phyloP scores from a whole-genome alignment of 2,329 filamentous ascomycete species.

The Exophiala oligosperma region DNA sequence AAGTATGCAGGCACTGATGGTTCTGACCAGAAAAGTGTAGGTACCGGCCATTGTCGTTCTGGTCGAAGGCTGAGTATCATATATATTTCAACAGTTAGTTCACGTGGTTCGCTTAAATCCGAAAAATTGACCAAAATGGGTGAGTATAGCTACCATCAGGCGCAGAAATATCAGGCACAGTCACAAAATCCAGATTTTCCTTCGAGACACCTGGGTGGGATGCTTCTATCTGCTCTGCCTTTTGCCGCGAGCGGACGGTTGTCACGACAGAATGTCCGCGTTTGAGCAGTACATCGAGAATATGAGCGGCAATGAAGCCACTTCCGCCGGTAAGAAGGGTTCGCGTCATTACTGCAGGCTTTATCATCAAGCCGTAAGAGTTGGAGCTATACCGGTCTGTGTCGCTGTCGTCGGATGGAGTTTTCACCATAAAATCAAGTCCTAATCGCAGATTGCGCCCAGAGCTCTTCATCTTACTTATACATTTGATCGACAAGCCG shows the following conservation, averaged over 20 bases:
- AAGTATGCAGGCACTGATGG: too few relatives aligned
- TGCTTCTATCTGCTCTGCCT: conserved; percentile 27
- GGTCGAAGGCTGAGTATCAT: conserved; percentile 35
- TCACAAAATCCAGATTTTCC: conserved; percentile 30
- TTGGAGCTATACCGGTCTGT: too few relatives aligned
- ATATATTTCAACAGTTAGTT: too few relatives aligned
- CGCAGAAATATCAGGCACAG: conserved; percentile 33
- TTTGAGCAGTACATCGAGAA: conserved; percentile 12
- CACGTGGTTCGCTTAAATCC: too few relatives aligned
- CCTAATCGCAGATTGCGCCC: too few relatives aligned
- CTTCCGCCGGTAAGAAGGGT: conserved; percentile 14
- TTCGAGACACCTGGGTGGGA: conserved; percentile 12
- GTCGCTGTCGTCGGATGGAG: too few relatives aligned
- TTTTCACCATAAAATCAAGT: too few relatives aligned
- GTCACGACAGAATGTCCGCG: conserved; percentile 17
- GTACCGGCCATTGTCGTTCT: not conserved
- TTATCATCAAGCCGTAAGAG: too few relatives aligned
- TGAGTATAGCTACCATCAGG: conserved; percentile 5
- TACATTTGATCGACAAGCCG: too few relatives aligned
- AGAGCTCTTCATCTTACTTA: too few relatives aligned
- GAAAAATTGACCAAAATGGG: too few relatives aligned
- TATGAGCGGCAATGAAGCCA: conserved; percentile 22
- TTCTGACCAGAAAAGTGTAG: too few relatives aligned
- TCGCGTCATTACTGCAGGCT: not conserved
- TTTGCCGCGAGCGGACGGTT: conserved; percentile 31